Percentiles rank a stretch among this genome's conserved stretches.
Conservation (phyloP, 441 rosid species). For the Croton setiger region DNA sequence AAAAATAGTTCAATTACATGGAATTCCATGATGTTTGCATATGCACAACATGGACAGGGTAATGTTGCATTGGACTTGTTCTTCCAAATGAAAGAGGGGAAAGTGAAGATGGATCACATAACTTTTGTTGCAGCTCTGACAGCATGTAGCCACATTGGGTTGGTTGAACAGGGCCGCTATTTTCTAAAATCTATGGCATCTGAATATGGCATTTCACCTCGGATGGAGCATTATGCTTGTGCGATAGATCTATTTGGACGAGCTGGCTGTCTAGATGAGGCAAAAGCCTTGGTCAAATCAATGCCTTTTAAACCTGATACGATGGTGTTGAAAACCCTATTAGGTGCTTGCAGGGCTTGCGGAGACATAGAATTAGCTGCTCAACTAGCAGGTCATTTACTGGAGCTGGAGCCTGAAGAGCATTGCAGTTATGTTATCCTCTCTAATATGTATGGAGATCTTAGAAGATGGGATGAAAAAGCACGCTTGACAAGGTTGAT, state of each 20-base stretch:
- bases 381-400: conserved; percentile 49
- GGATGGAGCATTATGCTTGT: conserved; percentile 79
- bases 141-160: conserved; percentile 79
- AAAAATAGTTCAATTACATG: conserved; percentile 53
- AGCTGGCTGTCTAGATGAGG: conserved; percentile 52
- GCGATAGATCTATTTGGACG: conserved; percentile 71
- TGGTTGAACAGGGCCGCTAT: conserved; percentile 54
- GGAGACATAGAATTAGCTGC: conserved; percentile 63
- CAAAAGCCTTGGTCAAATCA: conserved; percentile 49
- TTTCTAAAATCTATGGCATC: conserved; percentile 54
- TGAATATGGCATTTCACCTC: conserved; percentile 50
- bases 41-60: conserved; percentile 62
- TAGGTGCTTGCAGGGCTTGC: conserved; percentile 69
- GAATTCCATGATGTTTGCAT: conserved; percentile 68
- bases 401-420: conserved; percentile 66
- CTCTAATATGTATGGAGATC: conserved; percentile 61
- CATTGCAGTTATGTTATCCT: conserved; percentile 64
- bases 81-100: conserved; percentile 21
- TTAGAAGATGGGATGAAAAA: conserved; percentile 58
- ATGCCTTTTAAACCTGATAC: conserved; percentile 66
- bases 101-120: conserved; percentile 36
- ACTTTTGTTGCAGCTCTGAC: conserved; percentile 67
- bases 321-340: conserved; percentile 66
- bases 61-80: conserved; percentile 43
- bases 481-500: conserved; percentile 53